phyloP scores from a whole-genome alignment of 305 asterid species.

The Stenogyne calaminthoides region DNA sequence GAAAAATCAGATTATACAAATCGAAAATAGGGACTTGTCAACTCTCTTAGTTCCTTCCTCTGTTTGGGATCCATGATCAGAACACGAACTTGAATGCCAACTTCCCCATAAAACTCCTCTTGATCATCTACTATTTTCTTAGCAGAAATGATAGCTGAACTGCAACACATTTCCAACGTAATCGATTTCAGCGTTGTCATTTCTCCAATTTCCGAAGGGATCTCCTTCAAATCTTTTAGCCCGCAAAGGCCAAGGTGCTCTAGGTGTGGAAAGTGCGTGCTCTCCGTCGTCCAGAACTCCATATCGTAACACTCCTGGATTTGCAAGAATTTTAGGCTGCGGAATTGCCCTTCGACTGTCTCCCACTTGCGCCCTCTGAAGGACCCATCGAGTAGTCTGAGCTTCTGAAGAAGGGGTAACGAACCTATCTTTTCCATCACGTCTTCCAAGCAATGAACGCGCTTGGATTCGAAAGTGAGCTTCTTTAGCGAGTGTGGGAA shows the following conservation, averaged over 20 bases:
- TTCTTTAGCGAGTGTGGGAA: conserved; percentile 21
- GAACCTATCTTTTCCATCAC: neutral
- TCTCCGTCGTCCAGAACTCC: conserved; percentile 1
- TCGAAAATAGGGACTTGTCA: neutral
- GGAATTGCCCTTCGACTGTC: conserved; percentile 5
- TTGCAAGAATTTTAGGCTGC: neutral
- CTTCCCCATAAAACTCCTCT: neutral
- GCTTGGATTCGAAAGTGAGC: neutral
- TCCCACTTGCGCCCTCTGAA: neutral
- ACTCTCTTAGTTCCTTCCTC: neutral
- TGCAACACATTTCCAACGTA: neutral
- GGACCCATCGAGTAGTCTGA: neutral
- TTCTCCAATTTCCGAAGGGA: conserved; percentile 14
- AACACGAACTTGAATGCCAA: neutral
- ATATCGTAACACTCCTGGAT: neutral
- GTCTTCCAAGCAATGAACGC: neutral
- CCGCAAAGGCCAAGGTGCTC: neutral
- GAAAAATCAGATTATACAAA: neutral
- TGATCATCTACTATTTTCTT: neutral
- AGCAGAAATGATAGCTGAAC: neutral
- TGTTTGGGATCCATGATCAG: neutral
- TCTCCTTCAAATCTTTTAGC: neutral
- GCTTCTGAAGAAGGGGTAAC: neutral
- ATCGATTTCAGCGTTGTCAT: neutral
- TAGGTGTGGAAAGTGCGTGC: neutral